Base-by-base conservation (phyloP, 2,329 filamentous ascomycete species). In the Rhynchosporium secalis region DNA sequence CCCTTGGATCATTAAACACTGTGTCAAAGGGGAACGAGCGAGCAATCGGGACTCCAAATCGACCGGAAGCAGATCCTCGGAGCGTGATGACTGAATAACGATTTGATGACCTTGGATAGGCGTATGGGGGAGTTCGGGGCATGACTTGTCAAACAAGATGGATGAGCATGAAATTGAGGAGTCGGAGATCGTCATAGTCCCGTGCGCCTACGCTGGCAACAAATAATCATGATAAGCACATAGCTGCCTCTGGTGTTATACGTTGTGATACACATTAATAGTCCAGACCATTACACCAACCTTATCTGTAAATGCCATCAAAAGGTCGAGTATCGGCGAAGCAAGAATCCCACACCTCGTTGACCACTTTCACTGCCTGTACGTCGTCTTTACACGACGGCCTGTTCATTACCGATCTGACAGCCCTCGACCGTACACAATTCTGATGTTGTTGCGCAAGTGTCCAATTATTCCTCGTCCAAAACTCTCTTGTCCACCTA, bases 301-400 rank as follows among this genome's bases (percentile, higher is more conserved):
- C 62, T 66, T 43, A 94, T 75, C 91, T 87, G 76, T 96, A 99
- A 58, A 99, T 92, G 75, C 98, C 94, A 75, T 98, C 92, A 77
- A 99, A 99, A 2, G 95, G 95, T 72, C 95, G 82, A 3, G 94
- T 98, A 77, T 99, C 95, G 57, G 85, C 80, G 75, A 96, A 99
- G 76, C 95, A 99, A 71, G 92, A 97, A 69, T 96, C 93, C 92
- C 94, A 99, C n/a, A 99, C 95, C 76, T 96, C 89, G 76, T 98
- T 95, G 62, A 99, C 92, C 31, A 96, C 87, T 78, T 90, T 91
- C 57, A 86, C 84, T 3, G 95, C 95, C 69, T 98, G 91, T 13
- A 87, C 86, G 71, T 96, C 88, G 76, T 96, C 90, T 75, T 90
- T 91, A 74, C 93, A 95, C 52, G 83, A 82, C 15, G 92, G 92